Conservation (phyloP, 495 filamentous ascomycete species). For the Daldinia childiae region DNA sequence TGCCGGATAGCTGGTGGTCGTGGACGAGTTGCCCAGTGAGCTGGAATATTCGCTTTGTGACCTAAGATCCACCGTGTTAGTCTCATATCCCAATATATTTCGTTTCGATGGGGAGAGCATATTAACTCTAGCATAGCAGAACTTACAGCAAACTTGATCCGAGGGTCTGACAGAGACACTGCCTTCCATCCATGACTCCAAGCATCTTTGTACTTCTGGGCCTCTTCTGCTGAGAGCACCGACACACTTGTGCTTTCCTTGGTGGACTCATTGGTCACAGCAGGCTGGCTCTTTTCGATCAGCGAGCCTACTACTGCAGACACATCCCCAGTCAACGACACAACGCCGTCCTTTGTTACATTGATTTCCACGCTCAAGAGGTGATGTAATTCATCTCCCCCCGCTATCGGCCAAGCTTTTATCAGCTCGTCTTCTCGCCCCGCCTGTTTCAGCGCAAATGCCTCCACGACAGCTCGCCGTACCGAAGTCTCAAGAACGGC, state of each 20-base stretch:
- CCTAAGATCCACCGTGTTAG: slow-evolving; percentile 54
- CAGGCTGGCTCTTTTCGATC: neutral
- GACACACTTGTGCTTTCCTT: neutral
- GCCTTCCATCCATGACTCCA: slow-evolving; percentile 63
- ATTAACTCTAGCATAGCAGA: neutral
- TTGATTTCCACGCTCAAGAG: slow-evolving; percentile 23
- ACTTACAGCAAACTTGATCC: slow-evolving; percentile 79
- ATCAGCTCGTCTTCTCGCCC: slow-evolving; percentile 45
- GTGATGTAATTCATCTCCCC: slow-evolving; percentile 23
- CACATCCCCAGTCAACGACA: slow-evolving; percentile 34
- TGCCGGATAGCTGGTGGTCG: slow-evolving; percentile 68
- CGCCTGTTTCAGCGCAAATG: slow-evolving; percentile 58
- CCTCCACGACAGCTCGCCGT: slow-evolving; percentile 70
- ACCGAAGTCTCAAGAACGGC: slow-evolving; percentile 57
- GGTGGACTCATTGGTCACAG: neutral
- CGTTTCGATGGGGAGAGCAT: neutral
- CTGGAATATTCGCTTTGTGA: slow-evolving; percentile 79
- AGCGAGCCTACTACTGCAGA: slow-evolving; percentile 26
- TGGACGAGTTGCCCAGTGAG: slow-evolving; percentile 77
- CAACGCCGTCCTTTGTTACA: slow-evolving; percentile 35
- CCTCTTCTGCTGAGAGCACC: slow-evolving; percentile 39
- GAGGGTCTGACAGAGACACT: slow-evolving; percentile 64
- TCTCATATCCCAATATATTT: neutral
- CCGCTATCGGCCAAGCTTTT: slow-evolving; percentile 34
- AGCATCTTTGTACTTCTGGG: slow-evolving; percentile 40